A percentile compares a stretch with the other conserved stretches of the same genome.
Conservation (phyloP, 148 eudicot genomes). For the Rhododendron mucronatum region DNA sequence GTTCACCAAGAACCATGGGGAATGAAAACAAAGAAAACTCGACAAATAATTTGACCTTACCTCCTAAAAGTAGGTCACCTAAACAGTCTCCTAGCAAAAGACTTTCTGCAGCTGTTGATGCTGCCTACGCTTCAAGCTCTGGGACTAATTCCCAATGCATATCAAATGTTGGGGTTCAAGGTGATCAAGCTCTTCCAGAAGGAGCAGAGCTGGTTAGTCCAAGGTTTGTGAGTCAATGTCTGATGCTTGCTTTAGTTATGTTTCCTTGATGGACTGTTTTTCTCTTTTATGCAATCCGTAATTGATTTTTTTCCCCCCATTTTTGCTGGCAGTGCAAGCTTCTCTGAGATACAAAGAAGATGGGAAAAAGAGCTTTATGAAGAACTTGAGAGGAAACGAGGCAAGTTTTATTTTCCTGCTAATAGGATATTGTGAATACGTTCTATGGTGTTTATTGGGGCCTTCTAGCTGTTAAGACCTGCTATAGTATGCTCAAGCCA, state of each 20-base stretch:
- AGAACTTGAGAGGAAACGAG: constrained; percentile 79
- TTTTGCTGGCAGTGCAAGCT: constrained; percentile 38
- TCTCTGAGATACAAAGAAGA: constrained; percentile 54
- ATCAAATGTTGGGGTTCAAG: constrained; percentile 24
- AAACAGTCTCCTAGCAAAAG: constrained; percentile 42
- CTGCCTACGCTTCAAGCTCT: constrained; percentile 42
- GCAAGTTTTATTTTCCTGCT: constrained; percentile 24
- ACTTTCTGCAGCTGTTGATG: constrained; percentile 48
- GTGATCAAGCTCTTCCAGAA: constrained; percentile 34
- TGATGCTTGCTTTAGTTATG: constrained; percentile 14
- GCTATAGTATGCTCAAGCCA: background rate
- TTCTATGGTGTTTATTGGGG: background rate
- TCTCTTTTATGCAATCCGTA: background rate
- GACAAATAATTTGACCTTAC: constrained; percentile 29
- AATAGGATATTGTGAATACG: constrained; percentile 21
- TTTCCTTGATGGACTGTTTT: background rate
- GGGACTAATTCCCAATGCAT: constrained; percentile 29
- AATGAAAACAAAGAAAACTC: constrained; percentile 35
- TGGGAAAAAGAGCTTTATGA: constrained; percentile 80
- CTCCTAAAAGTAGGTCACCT: constrained; percentile 67
- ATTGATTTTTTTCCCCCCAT: background rate
- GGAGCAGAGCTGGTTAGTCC: constrained; percentile 33
- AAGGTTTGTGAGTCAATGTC: constrained; percentile 37
- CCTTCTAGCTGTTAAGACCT: background rate
- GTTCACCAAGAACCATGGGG: constrained; percentile 38